A percentile compares a stretch with the other conserved stretches of the same genome.
phyloP scores from a whole-genome alignment of 306 rosid genomes.

The Rubus parviflorus region DNA sequence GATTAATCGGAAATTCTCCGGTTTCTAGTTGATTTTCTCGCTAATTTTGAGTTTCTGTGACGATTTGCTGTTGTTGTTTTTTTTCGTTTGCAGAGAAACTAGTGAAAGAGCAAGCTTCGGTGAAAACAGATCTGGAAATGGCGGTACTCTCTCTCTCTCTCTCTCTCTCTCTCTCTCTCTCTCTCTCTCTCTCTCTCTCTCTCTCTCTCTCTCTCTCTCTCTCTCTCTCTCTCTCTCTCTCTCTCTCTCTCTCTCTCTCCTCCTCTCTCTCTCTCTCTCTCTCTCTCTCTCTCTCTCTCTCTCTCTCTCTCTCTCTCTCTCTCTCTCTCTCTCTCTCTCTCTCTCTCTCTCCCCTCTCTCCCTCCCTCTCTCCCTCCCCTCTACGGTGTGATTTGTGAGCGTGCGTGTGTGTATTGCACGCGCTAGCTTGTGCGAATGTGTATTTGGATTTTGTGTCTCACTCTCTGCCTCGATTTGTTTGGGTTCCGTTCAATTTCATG shows the following conservation, averaged over 20 bases:
- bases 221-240: constrained; percentile 19
- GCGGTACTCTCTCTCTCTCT: constrained; percentile 53
- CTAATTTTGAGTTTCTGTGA: constrained; percentile 25
- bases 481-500: not conserved
- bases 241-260: constrained; percentile 2
- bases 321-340: not conserved
- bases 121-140: constrained; percentile 82
- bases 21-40: constrained; percentile 21
- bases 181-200: not conserved
- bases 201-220: not conserved
- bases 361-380: not conserved
- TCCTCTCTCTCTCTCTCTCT: too few species aligned
- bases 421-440: not conserved
- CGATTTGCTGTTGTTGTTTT: constrained; percentile 22
- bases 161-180: constrained; percentile 14
- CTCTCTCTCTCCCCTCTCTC: too few species aligned
- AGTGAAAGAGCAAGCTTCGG: constrained; percentile 86
- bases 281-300: constrained; percentile 11
- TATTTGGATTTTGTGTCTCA: not conserved
- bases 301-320: constrained; percentile 17
- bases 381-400: not conserved
- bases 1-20: constrained; percentile 9
- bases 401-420: not conserved
- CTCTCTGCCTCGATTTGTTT: not conserved
- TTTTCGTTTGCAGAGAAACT: constrained; percentile 57